A percentile compares a stretch with the other conserved stretches of the same genome.
These are phyloP conservation scores for Colletotrichum karsti DNA, from an alignment of 2,329 filamentous ascomycete species.

Conservation along the genomic window DNA sequence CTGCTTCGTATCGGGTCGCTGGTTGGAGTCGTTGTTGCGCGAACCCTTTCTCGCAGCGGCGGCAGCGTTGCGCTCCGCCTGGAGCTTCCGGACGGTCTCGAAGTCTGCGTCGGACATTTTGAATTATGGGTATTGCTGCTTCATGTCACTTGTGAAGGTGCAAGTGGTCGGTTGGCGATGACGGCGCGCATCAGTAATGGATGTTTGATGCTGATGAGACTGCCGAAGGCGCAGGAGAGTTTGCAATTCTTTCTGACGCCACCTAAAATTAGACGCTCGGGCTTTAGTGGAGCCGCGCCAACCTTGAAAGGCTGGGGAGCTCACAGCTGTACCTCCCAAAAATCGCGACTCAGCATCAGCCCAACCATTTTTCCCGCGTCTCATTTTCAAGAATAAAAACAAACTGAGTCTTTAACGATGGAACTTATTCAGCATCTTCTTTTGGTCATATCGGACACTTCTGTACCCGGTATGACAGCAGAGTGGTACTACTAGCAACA, in stretches of 20 bases:
- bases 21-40: slow-evolving; percentile 81
- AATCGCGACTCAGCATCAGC: no score
- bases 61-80: slow-evolving; percentile 90
- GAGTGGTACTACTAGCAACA: no score
- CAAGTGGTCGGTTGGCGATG: slow-evolving; percentile 28
- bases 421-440: no score
- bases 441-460: no score
- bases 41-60: slow-evolving; percentile 83
- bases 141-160: slow-evolving; percentile 40
- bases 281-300: no score
- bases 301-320: background rate
- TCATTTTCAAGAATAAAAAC: no score
- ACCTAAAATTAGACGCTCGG: no score
- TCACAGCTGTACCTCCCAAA: no score
- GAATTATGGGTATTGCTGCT: slow-evolving; percentile 43
- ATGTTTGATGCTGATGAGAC: slow-evolving; percentile 35
- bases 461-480: no score
- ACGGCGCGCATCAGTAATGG: slow-evolving; percentile 33
- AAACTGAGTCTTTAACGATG: no score
- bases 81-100: slow-evolving; percentile 85
- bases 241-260: no score
- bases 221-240: slow-evolving; percentile 29
- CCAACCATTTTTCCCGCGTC: no score
- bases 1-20: slow-evolving; percentile 90
- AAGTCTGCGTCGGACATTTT: slow-evolving; percentile 84